Percentiles rank a stretch among this genome's conserved stretches.
phyloP scores from a whole-genome alignment of 129 eudicot genomes.

The Flaveria bidentis region DNA sequence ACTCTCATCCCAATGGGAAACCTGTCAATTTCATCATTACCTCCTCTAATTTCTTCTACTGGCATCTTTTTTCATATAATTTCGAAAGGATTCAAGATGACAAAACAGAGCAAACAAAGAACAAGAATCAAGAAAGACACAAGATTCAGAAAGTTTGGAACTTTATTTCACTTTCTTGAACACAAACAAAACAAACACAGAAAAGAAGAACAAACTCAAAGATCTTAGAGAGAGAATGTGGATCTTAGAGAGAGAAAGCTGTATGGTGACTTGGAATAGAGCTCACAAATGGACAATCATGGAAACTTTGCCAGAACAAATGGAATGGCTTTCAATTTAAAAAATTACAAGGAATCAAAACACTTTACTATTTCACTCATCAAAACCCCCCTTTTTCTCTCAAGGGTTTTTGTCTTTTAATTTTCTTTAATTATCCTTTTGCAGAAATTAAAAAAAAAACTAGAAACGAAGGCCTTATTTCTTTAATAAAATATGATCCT shows the following conservation, averaged over 20 bases:
- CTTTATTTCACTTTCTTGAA: slow-evolving; percentile 25
- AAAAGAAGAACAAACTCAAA: slow-evolving; percentile 1
- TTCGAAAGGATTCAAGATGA: slow-evolving; percentile 35
- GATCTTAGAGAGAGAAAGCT: slow-evolving; percentile 28
- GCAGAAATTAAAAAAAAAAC: slow-evolving; percentile 13
- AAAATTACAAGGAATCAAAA: slow-evolving; percentile 49
- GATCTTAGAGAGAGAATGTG: slow-evolving; percentile 34
- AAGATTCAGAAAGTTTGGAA: slow-evolving; percentile 30
- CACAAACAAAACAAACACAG: slow-evolving; percentile 43
- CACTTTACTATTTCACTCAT: slow-evolving; percentile 36
- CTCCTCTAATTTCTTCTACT: slow-evolving; percentile 59
- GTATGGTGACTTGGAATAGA: slow-evolving; percentile 35
- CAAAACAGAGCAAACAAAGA: slow-evolving; percentile 30
- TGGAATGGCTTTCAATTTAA: slow-evolving; percentile 52
- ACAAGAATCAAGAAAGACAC: slow-evolving; percentile 39
- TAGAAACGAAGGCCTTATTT: neutral
- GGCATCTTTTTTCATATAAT: slow-evolving; percentile 44
- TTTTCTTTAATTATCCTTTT: slow-evolving; percentile 21
- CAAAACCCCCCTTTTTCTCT: slow-evolving; percentile 35
- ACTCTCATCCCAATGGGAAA: slow-evolving; percentile 84
- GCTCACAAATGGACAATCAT: slow-evolving; percentile 57
- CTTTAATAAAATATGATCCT: neutral
- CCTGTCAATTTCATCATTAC: slow-evolving; percentile 42
- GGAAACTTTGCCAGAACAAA: slow-evolving; percentile 58
- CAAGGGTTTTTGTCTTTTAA: slow-evolving; percentile 46